Conservation (phyloP, 2,329 filamentous ascomycete genomes). For the Coniochaeta sp. region DNA sequence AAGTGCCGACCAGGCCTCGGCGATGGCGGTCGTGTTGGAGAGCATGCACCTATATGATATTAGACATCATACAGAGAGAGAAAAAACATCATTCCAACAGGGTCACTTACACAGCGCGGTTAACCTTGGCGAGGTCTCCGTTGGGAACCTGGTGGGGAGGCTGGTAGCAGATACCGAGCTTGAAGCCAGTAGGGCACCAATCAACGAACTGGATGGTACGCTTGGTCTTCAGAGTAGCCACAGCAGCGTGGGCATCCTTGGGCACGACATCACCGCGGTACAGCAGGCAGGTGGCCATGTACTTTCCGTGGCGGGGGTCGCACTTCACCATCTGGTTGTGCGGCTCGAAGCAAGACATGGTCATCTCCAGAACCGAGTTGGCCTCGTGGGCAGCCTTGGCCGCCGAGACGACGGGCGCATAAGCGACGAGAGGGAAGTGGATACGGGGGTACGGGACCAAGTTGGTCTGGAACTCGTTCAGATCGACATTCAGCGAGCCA, state of each 20-base stretch:
- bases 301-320: conserved; percentile 97
- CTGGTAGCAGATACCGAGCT: conserved; percentile 99
- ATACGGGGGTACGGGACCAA: conserved; percentile 97
- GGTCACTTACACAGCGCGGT: conserved; percentile 83
- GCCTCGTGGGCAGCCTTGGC: conserved; percentile 96
- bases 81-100: background rate
- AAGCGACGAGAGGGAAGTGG: conserved; percentile 97
- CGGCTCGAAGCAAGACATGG: conserved; percentile 98
- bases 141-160: conserved; percentile 92
- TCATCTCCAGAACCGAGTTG: conserved; percentile 97
- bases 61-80: background rate
- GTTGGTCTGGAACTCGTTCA: conserved; percentile 99
- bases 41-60: conserved; percentile 74
- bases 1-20: conserved; percentile 94
- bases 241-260: conserved; percentile 87
- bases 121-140: conserved; percentile 94
- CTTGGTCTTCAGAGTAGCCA: conserved; percentile 98
- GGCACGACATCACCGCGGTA: conserved; percentile 98
- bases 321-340: conserved; percentile 99
- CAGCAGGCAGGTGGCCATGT: conserved; percentile 97
- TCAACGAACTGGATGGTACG: conserved; percentile 98
- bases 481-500: conserved; percentile 95
- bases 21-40: conserved; percentile 96
- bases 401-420: conserved; percentile 87
- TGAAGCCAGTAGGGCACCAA: conserved; percentile 99